Conservation (phyloP, 2,329 filamentous ascomycete genomes). For the Microsporum ferrugineum region DNA sequence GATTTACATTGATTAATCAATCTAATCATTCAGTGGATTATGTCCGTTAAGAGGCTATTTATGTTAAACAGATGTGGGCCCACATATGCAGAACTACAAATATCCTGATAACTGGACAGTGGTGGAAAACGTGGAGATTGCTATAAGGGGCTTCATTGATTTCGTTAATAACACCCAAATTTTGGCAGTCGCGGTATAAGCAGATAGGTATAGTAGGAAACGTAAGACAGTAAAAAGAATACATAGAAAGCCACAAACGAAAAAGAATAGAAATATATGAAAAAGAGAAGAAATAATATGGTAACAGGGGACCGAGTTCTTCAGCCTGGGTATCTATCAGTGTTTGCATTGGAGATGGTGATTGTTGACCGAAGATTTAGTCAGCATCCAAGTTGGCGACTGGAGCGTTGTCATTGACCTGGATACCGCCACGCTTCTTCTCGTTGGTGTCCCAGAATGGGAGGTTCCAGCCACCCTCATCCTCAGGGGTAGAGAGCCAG, state of each 20-base stretch:
- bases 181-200: neutral
- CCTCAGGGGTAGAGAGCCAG: constrained; percentile 73
- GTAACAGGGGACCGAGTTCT: neutral
- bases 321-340: neutral
- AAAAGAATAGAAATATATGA: neutral
- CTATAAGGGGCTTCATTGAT: neutral
- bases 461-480: constrained; percentile 72
- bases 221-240: neutral
- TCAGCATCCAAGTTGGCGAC: constrained; percentile 67
- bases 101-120: neutral
- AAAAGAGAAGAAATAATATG: neutral
- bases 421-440: constrained; percentile 80
- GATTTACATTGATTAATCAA: no score
- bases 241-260: neutral
- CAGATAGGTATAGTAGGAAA: neutral
- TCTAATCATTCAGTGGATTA: no score
- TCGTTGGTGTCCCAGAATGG: constrained; percentile 71
- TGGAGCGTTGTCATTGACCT: constrained; percentile 70
- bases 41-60: no score
- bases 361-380: constrained; percentile 30
- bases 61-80: neutral
- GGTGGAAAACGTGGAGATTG: neutral
- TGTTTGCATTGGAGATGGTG: neutral
- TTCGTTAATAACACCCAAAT: neutral
- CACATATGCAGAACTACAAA: neutral